Percentiles rank a stretch among this genome's conserved stretches.
phyloP scores from a whole-genome alignment of 1,139 yeast species.

The Suhomyces yuchorum region DNA sequence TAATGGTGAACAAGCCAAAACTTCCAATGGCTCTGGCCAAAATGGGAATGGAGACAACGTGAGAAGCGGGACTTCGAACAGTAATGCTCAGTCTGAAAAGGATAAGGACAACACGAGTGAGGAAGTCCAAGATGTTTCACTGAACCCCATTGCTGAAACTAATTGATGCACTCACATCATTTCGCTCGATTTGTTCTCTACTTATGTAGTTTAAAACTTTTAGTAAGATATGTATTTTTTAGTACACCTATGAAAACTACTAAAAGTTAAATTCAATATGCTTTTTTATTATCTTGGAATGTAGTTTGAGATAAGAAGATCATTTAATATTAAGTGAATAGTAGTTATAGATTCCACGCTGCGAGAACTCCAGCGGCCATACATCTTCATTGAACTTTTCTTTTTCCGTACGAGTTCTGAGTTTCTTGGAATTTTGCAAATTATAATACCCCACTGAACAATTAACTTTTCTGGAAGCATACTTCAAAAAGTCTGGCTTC shows the following conservation, averaged over 20 bases:
- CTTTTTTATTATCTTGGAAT: background rate
- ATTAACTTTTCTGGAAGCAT: conserved; percentile 64
- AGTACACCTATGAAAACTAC: background rate
- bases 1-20: conserved; percentile 7
- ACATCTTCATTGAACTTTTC: conserved; percentile 45
- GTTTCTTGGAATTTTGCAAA: conserved; percentile 34
- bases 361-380: conserved; percentile 66
- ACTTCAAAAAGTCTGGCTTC: conserved; percentile 62
- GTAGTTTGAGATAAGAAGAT: background rate
- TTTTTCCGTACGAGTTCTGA: background rate
- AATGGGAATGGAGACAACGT: conserved; percentile 12
- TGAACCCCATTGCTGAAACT: conserved; percentile 7
- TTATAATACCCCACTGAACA: conserved; percentile 56
- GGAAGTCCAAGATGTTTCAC: background rate
- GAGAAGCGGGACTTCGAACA: conserved; percentile 7
- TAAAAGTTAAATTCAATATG: background rate
- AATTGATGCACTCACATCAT: background rate
- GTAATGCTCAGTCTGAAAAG: conserved; percentile 9
- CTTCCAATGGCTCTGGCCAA: conserved; percentile 9
- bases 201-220: too few relatives aligned
- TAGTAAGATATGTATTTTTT: background rate
- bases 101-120: conserved; percentile 2
- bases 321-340: conserved; percentile 53
- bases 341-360: conserved; percentile 73
- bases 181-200: too few relatives aligned